A percentile compares a stretch with the other conserved stretches of the same genome.
Evolutionary conservation across 2,329 filamentous ascomycete species (phyloP).

Genomic region (Beauveria sp.): DNA sequence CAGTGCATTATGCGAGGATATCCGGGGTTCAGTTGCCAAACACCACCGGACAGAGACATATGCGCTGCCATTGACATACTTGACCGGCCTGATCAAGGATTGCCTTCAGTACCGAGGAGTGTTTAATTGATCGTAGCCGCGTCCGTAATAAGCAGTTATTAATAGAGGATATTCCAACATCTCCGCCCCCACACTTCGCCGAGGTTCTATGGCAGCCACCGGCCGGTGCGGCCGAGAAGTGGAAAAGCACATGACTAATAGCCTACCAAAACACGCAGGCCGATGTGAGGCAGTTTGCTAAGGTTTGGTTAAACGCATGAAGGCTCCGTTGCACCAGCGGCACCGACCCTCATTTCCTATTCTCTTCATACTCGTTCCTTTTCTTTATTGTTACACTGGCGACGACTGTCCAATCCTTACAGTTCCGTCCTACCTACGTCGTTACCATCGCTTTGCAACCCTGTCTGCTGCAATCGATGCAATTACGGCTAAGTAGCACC

Average conservation of each 20-base stretch:
- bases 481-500: background rate
- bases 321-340: background rate
- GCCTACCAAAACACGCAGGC: background rate
- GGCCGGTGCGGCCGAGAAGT: background rate
- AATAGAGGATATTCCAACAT: background rate
- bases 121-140: background rate
- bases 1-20: background rate
- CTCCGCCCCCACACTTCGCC: slow-evolving; percentile 12
- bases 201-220: slow-evolving; percentile 13
- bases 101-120: background rate
- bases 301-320: slow-evolving; percentile 5
- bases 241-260: slow-evolving; percentile 8
- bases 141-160: background rate
- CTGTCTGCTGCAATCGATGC: slow-evolving; percentile 1
- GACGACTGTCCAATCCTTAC: background rate
- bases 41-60: background rate
- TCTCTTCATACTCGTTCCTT: background rate
- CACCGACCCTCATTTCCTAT: background rate
- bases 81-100: background rate
- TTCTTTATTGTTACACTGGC: background rate
- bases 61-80: background rate
- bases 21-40: background rate
- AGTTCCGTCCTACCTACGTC: background rate
- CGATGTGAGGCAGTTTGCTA: slow-evolving; percentile 4
- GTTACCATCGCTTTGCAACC: background rate